phyloP scores from a whole-genome alignment of 768 basidiomycete genomes.

The Mycena floridula region DNA sequence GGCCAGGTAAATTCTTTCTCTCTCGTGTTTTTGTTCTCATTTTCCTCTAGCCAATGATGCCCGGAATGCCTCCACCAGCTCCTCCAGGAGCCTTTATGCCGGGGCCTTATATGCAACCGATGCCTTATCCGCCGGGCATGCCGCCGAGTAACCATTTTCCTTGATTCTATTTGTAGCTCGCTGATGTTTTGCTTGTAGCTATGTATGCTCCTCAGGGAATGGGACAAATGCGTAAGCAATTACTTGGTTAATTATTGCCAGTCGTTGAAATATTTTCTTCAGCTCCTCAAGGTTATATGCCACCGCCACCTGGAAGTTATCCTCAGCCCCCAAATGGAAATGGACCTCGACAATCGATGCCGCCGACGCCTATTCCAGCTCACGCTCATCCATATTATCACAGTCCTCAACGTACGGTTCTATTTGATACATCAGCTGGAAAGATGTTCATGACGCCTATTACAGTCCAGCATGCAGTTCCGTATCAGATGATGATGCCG shows the following conservation, averaged over 20 bases:
- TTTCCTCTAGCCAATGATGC: conserved; percentile 67
- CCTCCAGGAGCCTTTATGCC: conserved; percentile 83
- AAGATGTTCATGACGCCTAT: conserved; percentile 23
- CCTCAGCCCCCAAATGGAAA: conserved; percentile 69
- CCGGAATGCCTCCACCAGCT: conserved; percentile 71
- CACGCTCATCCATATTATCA: conserved; percentile 88
- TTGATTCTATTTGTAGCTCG: conserved; percentile 1
- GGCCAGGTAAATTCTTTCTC: conserved; percentile 49
- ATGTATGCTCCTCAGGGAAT: conserved; percentile 82
- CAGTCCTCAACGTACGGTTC: conserved; percentile 70
- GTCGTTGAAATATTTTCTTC: no score
- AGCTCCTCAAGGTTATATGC: conserved; percentile 80
- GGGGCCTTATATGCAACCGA: conserved; percentile 76
- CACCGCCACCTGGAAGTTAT: conserved; percentile 68
- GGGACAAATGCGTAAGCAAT: conserved; percentile 86
- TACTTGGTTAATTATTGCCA: no score
- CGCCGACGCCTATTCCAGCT: conserved; percentile 83
- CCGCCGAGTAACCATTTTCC: conserved; percentile 52
- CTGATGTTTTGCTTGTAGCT: conserved; percentile 29
- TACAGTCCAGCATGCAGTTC: conserved; percentile 78
- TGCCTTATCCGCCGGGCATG: conserved; percentile 78
- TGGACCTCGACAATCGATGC: conserved; percentile 81
- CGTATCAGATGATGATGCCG: conserved; percentile 92
- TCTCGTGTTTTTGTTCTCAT: conserved; percentile 2
- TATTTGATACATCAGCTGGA: conserved; percentile 14